Conservation (phyloP, 2,329 filamentous ascomycete genomes). For the Scedosporium boydii region DNA sequence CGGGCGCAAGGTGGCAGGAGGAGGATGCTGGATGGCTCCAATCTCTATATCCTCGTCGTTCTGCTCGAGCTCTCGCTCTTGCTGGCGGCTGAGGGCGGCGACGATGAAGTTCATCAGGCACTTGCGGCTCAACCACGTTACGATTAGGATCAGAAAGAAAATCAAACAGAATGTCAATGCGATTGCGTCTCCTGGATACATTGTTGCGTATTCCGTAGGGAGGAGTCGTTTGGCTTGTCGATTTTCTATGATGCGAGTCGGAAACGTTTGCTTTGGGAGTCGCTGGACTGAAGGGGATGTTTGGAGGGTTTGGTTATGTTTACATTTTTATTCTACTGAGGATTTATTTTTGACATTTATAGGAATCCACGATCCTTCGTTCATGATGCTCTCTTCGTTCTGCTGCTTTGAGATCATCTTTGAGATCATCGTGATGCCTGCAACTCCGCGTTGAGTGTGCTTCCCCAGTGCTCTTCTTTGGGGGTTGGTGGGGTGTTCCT, state of each 20-base stretch:
- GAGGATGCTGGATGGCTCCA: neutral
- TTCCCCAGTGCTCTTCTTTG: neutral
- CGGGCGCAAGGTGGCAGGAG: neutral
- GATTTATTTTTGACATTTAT: neutral
- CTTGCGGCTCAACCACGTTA: constrained; percentile 20
- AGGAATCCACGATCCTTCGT: neutral
- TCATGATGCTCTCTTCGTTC: neutral
- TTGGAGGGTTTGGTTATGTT: neutral
- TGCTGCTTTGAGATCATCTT: neutral
- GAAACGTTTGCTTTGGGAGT: neutral
- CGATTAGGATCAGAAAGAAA: constrained; percentile 16
- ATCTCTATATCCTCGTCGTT: neutral
- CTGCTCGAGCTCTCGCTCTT: neutral
- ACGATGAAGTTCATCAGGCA: constrained; percentile 20
- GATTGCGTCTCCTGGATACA: constrained; percentile 18
- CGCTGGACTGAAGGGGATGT: neutral
- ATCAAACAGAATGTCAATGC: constrained; percentile 23
- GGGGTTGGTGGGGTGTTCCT: neutral
- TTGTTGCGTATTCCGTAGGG: constrained; percentile 13
- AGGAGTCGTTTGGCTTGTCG: neutral
- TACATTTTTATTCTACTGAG: neutral
- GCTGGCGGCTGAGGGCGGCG: constrained; percentile 14
- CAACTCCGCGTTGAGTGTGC: neutral
- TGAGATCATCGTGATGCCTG: neutral
- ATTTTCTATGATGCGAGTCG: too few species aligned